A percentile compares a stretch with the other conserved stretches of the same genome.
These are phyloP conservation scores for Podaxis sp. DNA, from an alignment of 768 basidiomycete genomes.

Conservation along the genomic window DNA sequence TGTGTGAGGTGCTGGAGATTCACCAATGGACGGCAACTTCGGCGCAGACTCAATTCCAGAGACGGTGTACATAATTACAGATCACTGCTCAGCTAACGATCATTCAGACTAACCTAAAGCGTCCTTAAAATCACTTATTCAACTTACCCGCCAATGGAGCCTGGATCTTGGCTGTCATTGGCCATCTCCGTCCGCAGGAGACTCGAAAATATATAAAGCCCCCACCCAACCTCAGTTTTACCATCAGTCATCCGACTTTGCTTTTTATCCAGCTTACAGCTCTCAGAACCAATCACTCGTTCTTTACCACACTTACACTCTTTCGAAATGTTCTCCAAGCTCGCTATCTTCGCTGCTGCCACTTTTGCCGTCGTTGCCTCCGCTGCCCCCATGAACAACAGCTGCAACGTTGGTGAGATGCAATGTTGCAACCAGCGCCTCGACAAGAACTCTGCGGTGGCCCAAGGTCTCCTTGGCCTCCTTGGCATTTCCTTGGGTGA, in stretches of 20 bases:
- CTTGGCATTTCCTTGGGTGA: background rate
- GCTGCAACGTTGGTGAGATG: background rate
- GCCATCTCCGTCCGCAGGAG: background rate
- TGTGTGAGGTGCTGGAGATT: too few species aligned
- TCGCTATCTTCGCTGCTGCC: slow-evolving; percentile 9
- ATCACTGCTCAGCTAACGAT: too few species aligned
- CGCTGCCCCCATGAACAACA: background rate
- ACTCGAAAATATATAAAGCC: background rate
- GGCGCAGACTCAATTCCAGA: too few species aligned
- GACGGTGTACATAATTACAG: too few species aligned
- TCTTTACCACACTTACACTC: slow-evolving; percentile 6
- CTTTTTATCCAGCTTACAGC: background rate
- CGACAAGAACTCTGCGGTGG: too few species aligned
- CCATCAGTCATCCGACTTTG: background rate
- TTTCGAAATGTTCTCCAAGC: slow-evolving; percentile 8
- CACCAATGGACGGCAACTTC: too few species aligned
- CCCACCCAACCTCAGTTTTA: background rate
- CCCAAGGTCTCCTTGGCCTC: background rate
- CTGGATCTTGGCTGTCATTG: background rate
- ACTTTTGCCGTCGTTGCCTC: slow-evolving; percentile 11
- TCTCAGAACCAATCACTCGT: background rate
- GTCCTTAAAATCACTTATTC: background rate
- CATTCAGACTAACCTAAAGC: background rate
- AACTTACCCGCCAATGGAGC: background rate
- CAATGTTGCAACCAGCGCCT: background rate